Evolutionary conservation across 148 eudicot species (phyloP), one percentile per base, ranked within the genome.

Genomic region (Camellia lanceoleosa): DNA sequence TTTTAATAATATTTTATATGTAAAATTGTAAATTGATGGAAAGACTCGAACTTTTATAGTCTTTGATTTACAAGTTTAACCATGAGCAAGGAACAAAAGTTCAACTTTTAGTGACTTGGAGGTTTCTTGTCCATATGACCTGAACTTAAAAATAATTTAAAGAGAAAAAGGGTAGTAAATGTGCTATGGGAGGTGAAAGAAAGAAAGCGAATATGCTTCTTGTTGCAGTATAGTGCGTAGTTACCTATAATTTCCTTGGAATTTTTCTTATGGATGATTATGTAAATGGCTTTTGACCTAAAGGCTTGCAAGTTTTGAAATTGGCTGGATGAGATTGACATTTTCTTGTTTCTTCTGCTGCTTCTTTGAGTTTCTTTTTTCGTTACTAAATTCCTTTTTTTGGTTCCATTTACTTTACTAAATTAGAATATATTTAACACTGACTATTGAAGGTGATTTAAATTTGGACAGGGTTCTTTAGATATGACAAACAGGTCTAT

Each of bases 391-490:
- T 66, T 0, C 70, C 12, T 30, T 60, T 77, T 41, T 46, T 63
- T 47, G 51, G 61, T 41, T 3, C 68, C 9, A 55, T 74, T 16
- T 38, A 15, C 5, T 42, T 23, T 14, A 52, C 13, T 52, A 73
- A 52, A 74, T 74, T 49, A 38, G 62, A 66, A 55, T 13, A 12
- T 54, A 30, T 56, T 54, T 18, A 56, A n/a, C 7, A 3, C 68
- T 75, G 19, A 42, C 30, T 15, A 18, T 15, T 30, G 19, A 42
- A 5, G 2, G 41, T 68, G 44, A 56, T 15, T n/a, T 59, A 59
- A 59, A 41, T 58, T 65, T 70, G 47, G 68, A 64, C 85, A 90
- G 93, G 87, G 81, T 67, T 91, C 94, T 15, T 71, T 89, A 42
- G 92, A 91, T 59, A 70, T 83, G 85, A 84, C 5, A 44, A 71